Percentiles rank a stretch among this genome's conserved stretches.
phyloP scores from a whole-genome alignment of 2,329 filamentous ascomycete species.

The Colletotrichum spaethianum region DNA sequence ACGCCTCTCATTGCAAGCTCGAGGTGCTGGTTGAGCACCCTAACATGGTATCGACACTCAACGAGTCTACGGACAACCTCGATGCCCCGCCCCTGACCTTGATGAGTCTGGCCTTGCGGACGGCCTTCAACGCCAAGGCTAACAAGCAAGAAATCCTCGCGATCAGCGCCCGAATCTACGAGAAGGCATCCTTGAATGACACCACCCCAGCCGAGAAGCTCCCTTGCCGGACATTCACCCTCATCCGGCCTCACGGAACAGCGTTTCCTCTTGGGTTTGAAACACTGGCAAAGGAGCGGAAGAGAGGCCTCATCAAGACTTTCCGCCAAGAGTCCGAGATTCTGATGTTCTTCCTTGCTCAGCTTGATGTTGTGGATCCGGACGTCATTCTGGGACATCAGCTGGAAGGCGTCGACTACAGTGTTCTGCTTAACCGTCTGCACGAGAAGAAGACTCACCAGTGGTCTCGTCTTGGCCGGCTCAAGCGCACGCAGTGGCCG shows the following conservation, averaged over 20 bases:
- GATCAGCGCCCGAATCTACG: constrained; percentile 92
- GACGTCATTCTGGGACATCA: constrained; percentile 96
- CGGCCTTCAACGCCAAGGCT: constrained; percentile 88
- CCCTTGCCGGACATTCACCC: constrained; percentile 90
- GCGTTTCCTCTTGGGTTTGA: constrained; percentile 92
- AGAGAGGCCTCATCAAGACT: constrained; percentile 82
- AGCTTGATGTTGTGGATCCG: constrained; percentile 89
- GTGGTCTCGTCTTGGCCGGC: constrained; percentile 92
- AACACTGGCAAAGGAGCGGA: constrained; percentile 77
- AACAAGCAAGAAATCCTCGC: constrained; percentile 98
- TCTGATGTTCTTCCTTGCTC: constrained; percentile 88
- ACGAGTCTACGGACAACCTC: constrained; percentile 80
- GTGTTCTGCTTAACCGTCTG: constrained; percentile 87
- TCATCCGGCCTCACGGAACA: constrained; percentile 82
- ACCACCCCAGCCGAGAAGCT: constrained; percentile 91
- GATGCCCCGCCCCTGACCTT: constrained; percentile 90
- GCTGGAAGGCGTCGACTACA: constrained; percentile 97
- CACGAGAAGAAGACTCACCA: constrained; percentile 92
- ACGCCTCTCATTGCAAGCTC: constrained; percentile 96
- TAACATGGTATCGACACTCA: constrained; percentile 79
- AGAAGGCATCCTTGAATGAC: constrained; percentile 88
- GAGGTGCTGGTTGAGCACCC: constrained; percentile 88
- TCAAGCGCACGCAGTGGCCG: constrained; percentile 90
- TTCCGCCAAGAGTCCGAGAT: constrained; percentile 89
- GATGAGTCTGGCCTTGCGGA: constrained; percentile 95